These are phyloP conservation scores for Agaricales sp. DNA, from an alignment of 1,284 basidiomycete species.

Conservation along the genomic window DNA sequence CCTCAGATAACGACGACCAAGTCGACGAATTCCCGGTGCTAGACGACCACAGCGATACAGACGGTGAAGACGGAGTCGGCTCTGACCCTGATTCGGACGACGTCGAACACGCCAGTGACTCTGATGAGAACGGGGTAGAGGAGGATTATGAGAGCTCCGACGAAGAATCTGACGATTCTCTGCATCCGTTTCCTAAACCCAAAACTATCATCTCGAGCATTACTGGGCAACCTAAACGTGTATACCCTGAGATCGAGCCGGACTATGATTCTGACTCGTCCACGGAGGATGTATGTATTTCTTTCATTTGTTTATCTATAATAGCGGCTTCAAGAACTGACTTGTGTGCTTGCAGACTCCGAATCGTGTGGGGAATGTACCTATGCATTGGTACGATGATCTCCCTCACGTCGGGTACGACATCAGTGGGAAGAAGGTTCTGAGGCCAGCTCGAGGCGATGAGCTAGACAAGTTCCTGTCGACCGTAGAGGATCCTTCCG, in stretches of 20 bases:
- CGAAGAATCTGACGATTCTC: constrained; percentile 21
- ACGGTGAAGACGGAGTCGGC: constrained; percentile 11
- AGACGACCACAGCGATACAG: constrained; percentile 9
- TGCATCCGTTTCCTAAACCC: constrained; percentile 47
- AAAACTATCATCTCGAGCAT: constrained; percentile 70
- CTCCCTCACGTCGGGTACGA: constrained; percentile 98
- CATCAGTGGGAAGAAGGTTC: constrained; percentile 89
- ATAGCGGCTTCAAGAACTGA: constrained; percentile 8
- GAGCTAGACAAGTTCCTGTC: constrained; percentile 96
- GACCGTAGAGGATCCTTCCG: constrained; percentile 85
- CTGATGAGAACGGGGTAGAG: constrained; percentile 13
- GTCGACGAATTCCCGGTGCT: constrained; percentile 15
- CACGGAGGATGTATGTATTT: constrained; percentile 80
- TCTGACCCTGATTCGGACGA: constrained; percentile 13
- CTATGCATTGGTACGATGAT: constrained; percentile 99
- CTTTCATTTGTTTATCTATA: constrained; percentile 7
- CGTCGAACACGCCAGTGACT: constrained; percentile 17
- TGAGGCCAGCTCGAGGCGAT: constrained; percentile 91
- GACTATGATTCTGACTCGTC: constrained; percentile 96
- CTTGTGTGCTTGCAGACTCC: constrained; percentile 46
- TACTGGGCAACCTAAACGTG: constrained; percentile 80
- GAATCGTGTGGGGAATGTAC: constrained; percentile 92
- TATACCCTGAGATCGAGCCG: constrained; percentile 93
- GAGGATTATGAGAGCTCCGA: constrained; percentile 17
- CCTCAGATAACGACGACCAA: constrained; percentile 1